These are phyloP conservation scores for Backusella mclennaniae DNA, from an alignment of 192 early-diverging fungal species.

Conservation along the genomic window DNA sequence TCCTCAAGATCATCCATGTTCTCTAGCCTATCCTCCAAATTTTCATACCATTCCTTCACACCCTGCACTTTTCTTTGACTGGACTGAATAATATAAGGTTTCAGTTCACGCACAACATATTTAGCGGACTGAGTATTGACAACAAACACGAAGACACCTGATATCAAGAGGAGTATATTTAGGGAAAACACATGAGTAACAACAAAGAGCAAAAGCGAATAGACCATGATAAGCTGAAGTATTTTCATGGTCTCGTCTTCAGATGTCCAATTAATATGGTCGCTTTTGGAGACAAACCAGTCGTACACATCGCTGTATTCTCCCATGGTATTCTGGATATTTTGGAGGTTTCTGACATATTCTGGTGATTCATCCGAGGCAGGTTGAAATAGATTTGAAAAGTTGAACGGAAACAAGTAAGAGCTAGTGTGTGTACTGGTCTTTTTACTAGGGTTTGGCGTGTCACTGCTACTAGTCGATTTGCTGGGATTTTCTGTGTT, in stretches of 20 bases:
- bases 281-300: conserved; percentile 27
- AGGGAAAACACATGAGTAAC: conserved; percentile 46
- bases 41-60: conserved; percentile 6
- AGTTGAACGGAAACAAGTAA: conserved; percentile 12
- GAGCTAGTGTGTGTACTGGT: neutral
- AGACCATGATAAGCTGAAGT: conserved; percentile 36
- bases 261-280: conserved; percentile 50
- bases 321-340: conserved; percentile 82
- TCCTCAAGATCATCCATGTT: neutral
- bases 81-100: neutral
- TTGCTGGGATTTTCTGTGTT: neutral
- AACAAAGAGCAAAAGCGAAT: conserved; percentile 34
- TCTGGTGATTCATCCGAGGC: conserved; percentile 46
- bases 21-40: neutral
- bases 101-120: conserved; percentile 13
- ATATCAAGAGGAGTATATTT: conserved; percentile 45
- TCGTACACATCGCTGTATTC: conserved; percentile 51
- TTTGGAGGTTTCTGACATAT: conserved; percentile 66
- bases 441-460: neutral
- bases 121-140: conserved; percentile 58
- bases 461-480: neutral
- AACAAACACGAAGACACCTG: conserved; percentile 56
- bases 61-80: neutral
- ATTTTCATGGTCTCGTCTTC: conserved; percentile 43
- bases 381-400: neutral